A percentile compares a stretch with the other conserved stretches of the same genome.
Evolutionary conservation across 169 alveolate genomes (phyloP).

Genomic region (Eimeria zaria): DNA sequence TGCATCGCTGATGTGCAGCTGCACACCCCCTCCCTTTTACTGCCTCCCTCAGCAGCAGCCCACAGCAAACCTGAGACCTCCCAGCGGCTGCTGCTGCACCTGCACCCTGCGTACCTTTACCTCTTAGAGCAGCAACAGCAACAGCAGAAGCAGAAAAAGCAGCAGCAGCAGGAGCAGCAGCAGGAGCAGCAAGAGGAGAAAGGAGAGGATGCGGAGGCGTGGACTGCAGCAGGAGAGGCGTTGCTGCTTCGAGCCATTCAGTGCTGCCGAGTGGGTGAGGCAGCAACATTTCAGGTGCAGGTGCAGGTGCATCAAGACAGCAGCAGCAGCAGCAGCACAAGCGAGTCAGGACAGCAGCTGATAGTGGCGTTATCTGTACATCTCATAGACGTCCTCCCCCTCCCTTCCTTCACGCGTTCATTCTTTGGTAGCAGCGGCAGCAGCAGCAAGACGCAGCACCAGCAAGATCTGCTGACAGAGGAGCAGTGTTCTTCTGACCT

Average conservation of each 20-base stretch:
- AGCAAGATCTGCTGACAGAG: background rate
- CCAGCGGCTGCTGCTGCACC: conserved; percentile 68
- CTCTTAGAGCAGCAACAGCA: conserved; percentile 40
- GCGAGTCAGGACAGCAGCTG: conserved; percentile 16
- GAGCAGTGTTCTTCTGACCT: conserved; percentile 1
- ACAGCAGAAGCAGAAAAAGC: conserved; percentile 3
- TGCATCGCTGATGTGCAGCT: conserved; percentile 61
- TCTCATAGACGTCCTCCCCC: conserved; percentile 41
- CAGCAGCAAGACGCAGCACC: conserved; percentile 21
- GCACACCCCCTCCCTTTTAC: conserved; percentile 44
- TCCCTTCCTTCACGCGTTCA: background rate
- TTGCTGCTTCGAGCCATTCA: conserved; percentile 49
- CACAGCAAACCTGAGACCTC: conserved; percentile 23
- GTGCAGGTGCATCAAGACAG: background rate
- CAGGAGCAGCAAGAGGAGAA: background rate
- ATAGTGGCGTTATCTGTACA: conserved; percentile 12
- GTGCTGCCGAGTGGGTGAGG: conserved; percentile 74
- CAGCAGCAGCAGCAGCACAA: conserved; percentile 5
- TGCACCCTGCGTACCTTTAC: conserved; percentile 13
- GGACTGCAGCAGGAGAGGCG: conserved; percentile 74
- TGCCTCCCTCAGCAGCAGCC: conserved; percentile 36
- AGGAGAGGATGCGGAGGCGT: background rate
- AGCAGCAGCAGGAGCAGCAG: conserved; percentile 10
- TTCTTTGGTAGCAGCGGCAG: background rate
- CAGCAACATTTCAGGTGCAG: conserved; percentile 57